Conservation (phyloP, 345 rosid species). For the Brassica rapa region DNA sequence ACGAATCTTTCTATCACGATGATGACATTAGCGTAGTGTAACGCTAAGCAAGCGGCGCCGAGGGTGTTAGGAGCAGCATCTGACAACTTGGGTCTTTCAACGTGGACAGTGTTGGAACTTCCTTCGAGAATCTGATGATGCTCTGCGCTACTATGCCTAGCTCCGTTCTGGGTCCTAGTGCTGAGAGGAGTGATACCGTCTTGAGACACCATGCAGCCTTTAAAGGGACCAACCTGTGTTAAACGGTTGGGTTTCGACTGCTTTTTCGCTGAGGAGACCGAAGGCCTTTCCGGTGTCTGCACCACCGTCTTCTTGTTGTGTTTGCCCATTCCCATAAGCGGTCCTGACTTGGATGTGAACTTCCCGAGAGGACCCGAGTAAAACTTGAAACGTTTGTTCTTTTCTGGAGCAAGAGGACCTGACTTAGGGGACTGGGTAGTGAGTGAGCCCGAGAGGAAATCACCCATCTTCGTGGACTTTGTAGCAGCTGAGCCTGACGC, state of each 20-base stretch:
- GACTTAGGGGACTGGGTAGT: conserved; percentile 49
- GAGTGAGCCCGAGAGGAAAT: conserved; percentile 89
- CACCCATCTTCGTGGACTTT: conserved; percentile 50
- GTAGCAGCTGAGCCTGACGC: conserved; percentile 51
- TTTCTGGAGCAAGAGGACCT: conserved; percentile 50
- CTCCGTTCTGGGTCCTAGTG: conserved; percentile 43
- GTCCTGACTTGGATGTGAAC: conserved; percentile 62
- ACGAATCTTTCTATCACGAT: conserved; percentile 85
- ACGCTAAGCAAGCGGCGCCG: conserved; percentile 84
- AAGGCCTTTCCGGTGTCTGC: conserved; percentile 49
- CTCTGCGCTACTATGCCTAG: conserved; percentile 42
- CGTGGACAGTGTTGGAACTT: conserved; percentile 21
- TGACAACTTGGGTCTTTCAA: conserved; percentile 46
- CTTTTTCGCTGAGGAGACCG: conserved; percentile 51
- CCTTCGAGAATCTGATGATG: conserved; percentile 25
- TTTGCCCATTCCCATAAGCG: conserved; percentile 49
- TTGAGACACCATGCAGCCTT: conserved; percentile 61
- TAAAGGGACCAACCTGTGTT: conserved; percentile 88
- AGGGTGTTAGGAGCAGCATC: conserved; percentile 79
- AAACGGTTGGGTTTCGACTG: conserved; percentile 50
- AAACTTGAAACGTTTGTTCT: conserved; percentile 46
- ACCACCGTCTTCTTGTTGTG: conserved; percentile 59
- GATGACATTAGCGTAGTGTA: conserved; percentile 95
- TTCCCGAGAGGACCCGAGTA: conserved; percentile 69
- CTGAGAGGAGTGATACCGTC: conserved; percentile 48